Evolutionary conservation across 2,329 filamentous ascomycete species (phyloP).

Genomic region (Parastagonospora nodorum): DNA sequence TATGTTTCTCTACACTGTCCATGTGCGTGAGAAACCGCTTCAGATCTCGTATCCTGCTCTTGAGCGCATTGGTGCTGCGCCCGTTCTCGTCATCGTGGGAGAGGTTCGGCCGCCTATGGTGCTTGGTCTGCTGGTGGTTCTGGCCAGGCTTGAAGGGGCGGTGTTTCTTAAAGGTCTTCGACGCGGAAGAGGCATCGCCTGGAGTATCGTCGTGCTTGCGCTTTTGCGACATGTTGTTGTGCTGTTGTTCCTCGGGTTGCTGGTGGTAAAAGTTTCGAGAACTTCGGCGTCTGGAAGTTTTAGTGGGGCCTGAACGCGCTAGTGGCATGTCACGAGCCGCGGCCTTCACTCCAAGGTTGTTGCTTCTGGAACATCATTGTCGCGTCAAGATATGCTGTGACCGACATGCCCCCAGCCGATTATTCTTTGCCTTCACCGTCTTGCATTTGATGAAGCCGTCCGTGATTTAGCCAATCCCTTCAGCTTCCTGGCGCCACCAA

Average conservation of each 20-base stretch:
- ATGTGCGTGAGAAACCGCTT: slow-evolving; percentile 67
- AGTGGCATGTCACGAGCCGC: slow-evolving; percentile 27
- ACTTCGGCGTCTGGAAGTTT: slow-evolving; percentile 31
- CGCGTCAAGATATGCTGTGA: no score
- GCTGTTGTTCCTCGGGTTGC: not conserved
- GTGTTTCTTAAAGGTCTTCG: slow-evolving; percentile 29
- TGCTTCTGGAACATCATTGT: not conserved
- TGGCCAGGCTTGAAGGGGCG: slow-evolving; percentile 26
- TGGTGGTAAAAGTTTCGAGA: slow-evolving; percentile 8
- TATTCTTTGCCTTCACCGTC: no score
- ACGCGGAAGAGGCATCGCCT: slow-evolving; percentile 14
- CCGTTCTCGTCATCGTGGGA: slow-evolving; percentile 30
- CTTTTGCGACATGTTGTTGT: slow-evolving; percentile 41
- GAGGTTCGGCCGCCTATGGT: slow-evolving; percentile 27
- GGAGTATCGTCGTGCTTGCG: slow-evolving; percentile 36
- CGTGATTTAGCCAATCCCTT: no score
- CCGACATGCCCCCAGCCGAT: no score
- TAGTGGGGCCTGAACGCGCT: slow-evolving; percentile 32
- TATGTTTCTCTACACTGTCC: slow-evolving; percentile 51
- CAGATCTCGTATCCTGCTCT: slow-evolving; percentile 73
- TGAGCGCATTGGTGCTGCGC: slow-evolving; percentile 62
- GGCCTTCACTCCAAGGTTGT: slow-evolving; percentile 13
- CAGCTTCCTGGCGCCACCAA: not conserved
- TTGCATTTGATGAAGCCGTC: no score
- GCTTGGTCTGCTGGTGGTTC: slow-evolving; percentile 14